Conservation (phyloP, 2,329 filamentous ascomycete genomes). For the Pseudogymnoascus sp. region DNA sequence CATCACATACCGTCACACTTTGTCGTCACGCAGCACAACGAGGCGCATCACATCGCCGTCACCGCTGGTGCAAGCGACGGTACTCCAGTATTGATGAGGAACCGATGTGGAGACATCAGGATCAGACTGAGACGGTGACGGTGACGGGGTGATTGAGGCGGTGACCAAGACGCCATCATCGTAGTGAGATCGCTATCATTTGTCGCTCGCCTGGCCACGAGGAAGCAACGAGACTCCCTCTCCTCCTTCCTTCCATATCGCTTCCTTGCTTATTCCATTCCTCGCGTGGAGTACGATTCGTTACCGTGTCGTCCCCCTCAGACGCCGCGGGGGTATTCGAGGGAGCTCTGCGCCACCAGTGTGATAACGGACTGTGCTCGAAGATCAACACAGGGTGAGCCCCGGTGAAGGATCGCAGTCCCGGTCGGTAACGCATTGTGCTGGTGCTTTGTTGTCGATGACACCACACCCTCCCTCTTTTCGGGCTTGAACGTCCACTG, state of each 20-base stretch:
- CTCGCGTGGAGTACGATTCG: neutral
- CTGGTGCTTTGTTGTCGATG: neutral
- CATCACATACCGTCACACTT: conserved; percentile 6
- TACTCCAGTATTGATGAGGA: neutral
- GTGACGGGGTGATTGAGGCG: neutral
- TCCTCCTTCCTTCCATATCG: neutral
- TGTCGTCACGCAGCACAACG: conserved; percentile 2
- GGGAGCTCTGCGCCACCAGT: neutral
- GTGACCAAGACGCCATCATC: neutral
- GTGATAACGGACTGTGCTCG: neutral
- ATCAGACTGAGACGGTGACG: neutral
- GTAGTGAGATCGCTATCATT: neutral
- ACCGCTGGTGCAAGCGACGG: neutral
- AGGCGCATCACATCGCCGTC: conserved; percentile 5
- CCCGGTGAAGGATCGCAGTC: neutral
- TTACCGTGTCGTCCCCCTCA: neutral
- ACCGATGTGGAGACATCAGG: neutral
- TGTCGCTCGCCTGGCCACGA: neutral
- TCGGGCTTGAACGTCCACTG: neutral
- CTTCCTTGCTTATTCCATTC: conserved; percentile 5
- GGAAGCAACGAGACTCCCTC: neutral
- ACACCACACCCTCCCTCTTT: neutral
- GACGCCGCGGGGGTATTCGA: neutral
- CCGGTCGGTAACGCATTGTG: neutral
- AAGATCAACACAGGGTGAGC: conserved; percentile 5